phyloP scores from a whole-genome alignment of 768 basidiomycete species.

The Exsudoporus frostii region DNA sequence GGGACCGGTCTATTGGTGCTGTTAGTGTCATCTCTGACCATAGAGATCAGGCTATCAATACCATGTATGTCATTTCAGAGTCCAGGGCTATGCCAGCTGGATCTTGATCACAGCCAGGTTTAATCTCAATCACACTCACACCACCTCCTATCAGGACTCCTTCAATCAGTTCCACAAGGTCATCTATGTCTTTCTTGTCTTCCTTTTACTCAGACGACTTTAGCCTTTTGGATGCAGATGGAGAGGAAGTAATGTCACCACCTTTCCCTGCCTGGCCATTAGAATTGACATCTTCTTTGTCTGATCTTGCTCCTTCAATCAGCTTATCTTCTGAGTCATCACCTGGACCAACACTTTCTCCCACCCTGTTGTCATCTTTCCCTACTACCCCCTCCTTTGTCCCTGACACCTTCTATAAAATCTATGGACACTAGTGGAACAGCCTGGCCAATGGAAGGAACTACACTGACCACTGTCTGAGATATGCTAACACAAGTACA shows the following conservation, averaged over 20 bases:
- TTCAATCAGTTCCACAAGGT: constrained; percentile 38
- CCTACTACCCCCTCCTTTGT: constrained; percentile 35
- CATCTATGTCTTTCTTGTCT: constrained; percentile 44
- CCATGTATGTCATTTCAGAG: constrained; percentile 39
- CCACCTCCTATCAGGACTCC: constrained; percentile 43
- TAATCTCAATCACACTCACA: constrained; percentile 36
- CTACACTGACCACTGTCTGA: constrained; percentile 44
- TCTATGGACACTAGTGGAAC: constrained; percentile 35
- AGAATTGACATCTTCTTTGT: constrained; percentile 24
- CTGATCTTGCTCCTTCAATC: constrained; percentile 30
- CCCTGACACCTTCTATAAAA: constrained; percentile 32
- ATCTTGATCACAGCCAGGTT: constrained; percentile 22
- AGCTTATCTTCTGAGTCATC: constrained; percentile 34
- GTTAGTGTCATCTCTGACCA: constrained; percentile 37
- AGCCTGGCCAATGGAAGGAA: constrained; percentile 33
- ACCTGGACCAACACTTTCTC: constrained; percentile 37
- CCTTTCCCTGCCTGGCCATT: constrained; percentile 39
- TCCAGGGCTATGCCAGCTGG: constrained; percentile 25
- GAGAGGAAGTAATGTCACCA: constrained; percentile 20
- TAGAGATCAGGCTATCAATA: constrained; percentile 46
- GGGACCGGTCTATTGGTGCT: constrained; percentile 46
- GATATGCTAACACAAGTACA: constrained; percentile 56
- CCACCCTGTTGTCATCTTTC: constrained; percentile 33
- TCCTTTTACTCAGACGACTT: constrained; percentile 76
- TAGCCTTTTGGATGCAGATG: constrained; percentile 39